Percentiles rank a stretch among this genome's conserved stretches.
Evolutionary conservation across 345 rosid genomes (phyloP).

Genomic region (Murraya koenigii): DNA sequence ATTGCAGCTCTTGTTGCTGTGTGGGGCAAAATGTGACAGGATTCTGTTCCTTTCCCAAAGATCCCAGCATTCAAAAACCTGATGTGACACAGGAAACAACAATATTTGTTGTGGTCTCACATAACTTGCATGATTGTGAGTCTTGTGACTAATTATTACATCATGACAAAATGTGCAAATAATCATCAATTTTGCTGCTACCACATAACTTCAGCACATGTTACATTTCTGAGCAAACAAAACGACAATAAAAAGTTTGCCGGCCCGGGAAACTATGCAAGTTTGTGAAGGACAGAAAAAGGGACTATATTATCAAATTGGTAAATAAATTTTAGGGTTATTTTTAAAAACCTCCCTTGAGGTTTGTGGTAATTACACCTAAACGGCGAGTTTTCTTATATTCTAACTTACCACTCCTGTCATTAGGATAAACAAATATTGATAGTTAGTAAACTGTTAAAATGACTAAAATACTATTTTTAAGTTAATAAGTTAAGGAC

Average conservation of each 20-base stretch:
- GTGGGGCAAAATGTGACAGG: slow-evolving; percentile 26
- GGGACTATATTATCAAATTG: no score
- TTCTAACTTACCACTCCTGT: no score
- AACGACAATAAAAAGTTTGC: neutral
- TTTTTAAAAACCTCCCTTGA: no score
- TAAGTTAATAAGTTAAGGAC: no score
- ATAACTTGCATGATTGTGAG: neutral
- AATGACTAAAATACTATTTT: no score
- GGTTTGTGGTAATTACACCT: no score
- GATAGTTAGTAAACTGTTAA: no score
- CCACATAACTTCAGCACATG: neutral
- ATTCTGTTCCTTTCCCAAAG: slow-evolving; percentile 29
- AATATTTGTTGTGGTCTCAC: neutral
- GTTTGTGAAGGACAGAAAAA: neutral
- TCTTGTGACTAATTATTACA: no score
- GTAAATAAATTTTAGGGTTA: no score
- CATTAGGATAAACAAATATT: no score
- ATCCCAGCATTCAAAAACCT: slow-evolving; percentile 41
- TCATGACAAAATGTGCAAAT: neutral
- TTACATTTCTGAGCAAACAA: neutral
- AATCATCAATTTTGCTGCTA: neutral
- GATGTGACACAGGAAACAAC: neutral
- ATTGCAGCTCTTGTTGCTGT: slow-evolving; percentile 37
- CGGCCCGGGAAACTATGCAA: neutral
- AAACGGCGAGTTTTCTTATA: no score